Base-by-base conservation (phyloP, 768 basidiomycete species). In the Pleurotus eryngii region DNA sequence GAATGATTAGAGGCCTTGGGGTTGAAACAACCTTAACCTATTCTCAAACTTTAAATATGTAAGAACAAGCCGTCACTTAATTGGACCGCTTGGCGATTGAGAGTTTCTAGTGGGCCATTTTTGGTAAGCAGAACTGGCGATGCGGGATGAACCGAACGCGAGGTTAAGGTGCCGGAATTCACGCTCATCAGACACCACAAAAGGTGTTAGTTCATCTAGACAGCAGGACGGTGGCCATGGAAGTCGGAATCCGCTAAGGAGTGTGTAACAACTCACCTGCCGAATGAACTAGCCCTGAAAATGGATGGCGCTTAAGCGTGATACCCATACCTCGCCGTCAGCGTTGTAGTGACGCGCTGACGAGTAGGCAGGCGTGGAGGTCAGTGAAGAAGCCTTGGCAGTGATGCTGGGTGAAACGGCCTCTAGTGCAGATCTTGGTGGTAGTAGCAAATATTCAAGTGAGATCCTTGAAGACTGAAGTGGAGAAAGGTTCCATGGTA, bases 1-100 rank as follows among this genome's bases (percentile, higher is more conserved):
- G 85, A 89, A 89, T 89, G 88, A 89, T 88, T 90, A 89, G 87
- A 86, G 86, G 86, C 84, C 85, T 88, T 86, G 86, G 84, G 87
- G 87, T 83, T 81, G 85, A 84, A 87, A 87, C 85, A 82, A 84
- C 85, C 86, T 89, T 85, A 85, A 88, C 86, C 86, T 81, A 83
- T 81, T 78, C 82, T 84, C 83, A 80, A 83, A 79, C 85, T 86
- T 87, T 86, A 86, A 87, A 87, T 85, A 86, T 84, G 85, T 86
- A 87, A 87, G 86, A 84, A 83, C 83, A 79, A 84, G 84, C 82
- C 79, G 81, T 87, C 84, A 83, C 85, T 88, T 87, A 77, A 82
- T 80, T 85, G 85, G 77, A 86, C 84, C 79, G 82, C 83, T 86
- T 80, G 83, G 83, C 78, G 85, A 85, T 87, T 84, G 86, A 85